A percentile compares a stretch with the other conserved stretches of the same genome.
Conservation (phyloP, 345 rosid species). For the Orychophragmus violaceus region DNA sequence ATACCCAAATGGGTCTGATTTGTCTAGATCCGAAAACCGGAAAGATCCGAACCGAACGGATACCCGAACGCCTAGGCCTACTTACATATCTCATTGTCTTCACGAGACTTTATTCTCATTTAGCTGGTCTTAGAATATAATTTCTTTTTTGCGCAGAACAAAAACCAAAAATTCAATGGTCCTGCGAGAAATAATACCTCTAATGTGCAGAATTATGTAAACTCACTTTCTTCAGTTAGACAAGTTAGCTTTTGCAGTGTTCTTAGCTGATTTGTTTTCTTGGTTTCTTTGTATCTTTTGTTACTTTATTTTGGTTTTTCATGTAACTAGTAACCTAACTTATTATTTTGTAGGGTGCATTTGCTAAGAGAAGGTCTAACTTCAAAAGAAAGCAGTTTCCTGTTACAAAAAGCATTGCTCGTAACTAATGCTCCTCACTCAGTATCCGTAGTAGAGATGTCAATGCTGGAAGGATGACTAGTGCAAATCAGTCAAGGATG, state of each 20-base stretch:
- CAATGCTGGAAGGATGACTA: conserved; percentile 34
- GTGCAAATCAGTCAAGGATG: conserved; percentile 51
- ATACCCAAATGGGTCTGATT: too few relatives aligned
- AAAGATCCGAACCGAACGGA: too few relatives aligned
- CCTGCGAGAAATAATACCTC: conserved; percentile 37
- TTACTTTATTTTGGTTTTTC: neutral
- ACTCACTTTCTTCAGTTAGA: conserved; percentile 55
- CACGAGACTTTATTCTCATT: neutral
- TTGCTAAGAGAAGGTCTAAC: conserved; percentile 64
- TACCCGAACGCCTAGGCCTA: too few relatives aligned
- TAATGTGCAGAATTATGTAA: conserved; percentile 44
- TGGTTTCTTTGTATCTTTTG: neutral
- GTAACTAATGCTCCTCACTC: conserved; percentile 41
- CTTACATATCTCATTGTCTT: neutral
- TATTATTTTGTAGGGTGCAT: conserved; percentile 44
- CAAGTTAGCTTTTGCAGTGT: conserved; percentile 43
- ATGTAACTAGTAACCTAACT: neutral
- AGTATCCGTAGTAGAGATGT: conserved; percentile 39
- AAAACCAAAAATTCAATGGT: conserved; percentile 38
- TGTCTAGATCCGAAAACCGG: too few relatives aligned
- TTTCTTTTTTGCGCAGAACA: conserved; percentile 38
- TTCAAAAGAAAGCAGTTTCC: conserved; percentile 54
- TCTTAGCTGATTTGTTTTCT: neutral
- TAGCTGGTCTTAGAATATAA: neutral
- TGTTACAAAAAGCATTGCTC: conserved; percentile 44